Evolutionary conservation across 352 stramenopile genomes (phyloP), one percentile per base, ranked within the genome.

Genomic region (Thalassiosira ordinaria): DNA sequence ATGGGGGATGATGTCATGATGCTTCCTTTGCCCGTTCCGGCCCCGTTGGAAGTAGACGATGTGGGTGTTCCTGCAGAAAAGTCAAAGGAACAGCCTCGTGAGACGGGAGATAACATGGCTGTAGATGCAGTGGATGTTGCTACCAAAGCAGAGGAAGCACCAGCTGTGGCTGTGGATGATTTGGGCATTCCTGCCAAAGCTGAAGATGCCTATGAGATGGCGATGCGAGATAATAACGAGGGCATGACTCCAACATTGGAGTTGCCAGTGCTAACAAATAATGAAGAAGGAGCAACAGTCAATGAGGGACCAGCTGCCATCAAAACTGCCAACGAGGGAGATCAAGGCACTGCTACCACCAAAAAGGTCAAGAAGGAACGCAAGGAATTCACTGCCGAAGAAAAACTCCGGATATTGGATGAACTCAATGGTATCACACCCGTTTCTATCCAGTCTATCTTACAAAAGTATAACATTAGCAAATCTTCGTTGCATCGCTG

Each of bases 401-500:
- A 82, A 68, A 82, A 82, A 64, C 51, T 82, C 0, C 1, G 44
- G 31, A 77, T 82, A 39, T 35, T 82, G 20, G 61, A 57, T 0
- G 74, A 82, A 68, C 24, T 82, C 33, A 41, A 65, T 41, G 35
- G 35, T 13, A 6, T 13, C 27, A 29, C 51, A 11, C 18, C 52
- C 1, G 65, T 66, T 14, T 46, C 65, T 6, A 62, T 82, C 37
- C 55, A 68, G 67, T 29, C 37, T 5, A n/a, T 77, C 11, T 39
- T 77, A 0, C 8, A 47, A 5, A 82, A 82, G 37, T 77, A 73
- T 37, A 52, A 49, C 5, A 37, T 82, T 4, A 60, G 26, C 24
- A 82, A 82, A 46, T 71, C 51, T 5, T 82, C 74, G 29, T 61
- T 82, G 33, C 61, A 73, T 65, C 49, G 74, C 59, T 82, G 74